Percentiles rank a stretch among this genome's conserved stretches.
These are phyloP conservation scores for Sphaerosporella brunnea DNA, from an alignment of 495 filamentous ascomycete species.

Conservation along the genomic window DNA sequence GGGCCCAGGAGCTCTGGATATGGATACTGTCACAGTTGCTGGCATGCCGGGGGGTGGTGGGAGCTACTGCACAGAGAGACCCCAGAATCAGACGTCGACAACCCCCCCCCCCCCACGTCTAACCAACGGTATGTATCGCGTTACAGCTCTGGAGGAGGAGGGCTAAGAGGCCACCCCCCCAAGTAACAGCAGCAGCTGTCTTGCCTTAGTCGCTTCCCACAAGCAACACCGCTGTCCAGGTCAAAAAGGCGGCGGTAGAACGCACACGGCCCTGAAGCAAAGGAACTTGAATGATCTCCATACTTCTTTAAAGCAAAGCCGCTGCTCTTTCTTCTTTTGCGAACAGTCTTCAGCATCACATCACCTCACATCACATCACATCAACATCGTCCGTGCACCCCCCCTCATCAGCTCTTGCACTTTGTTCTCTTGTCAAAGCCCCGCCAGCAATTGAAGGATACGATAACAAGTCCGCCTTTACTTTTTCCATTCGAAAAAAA, in stretches of 20 bases:
- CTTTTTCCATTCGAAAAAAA: conserved; percentile 12
- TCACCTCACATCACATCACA: conserved; percentile 4
- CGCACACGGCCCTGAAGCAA: too few species aligned
- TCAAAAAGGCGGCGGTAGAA: too few species aligned
- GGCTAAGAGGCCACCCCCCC: background rate
- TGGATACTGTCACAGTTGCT: too few species aligned
- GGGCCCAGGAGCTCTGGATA: too few species aligned
- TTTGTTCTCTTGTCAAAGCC: background rate
- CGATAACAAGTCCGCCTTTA: conserved; percentile 21
- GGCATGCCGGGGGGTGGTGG: too few species aligned
- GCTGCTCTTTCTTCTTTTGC: background rate
- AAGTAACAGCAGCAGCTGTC: background rate
- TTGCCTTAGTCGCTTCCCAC: background rate
- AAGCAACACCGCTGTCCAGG: too few species aligned
- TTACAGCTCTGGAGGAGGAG: background rate
- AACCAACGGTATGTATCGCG: background rate
- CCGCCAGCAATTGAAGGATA: background rate
- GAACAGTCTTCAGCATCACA: too few species aligned
- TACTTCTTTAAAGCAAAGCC: background rate
- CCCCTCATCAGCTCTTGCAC: background rate
- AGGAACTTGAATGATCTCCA: too few species aligned
- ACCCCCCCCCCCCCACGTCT: background rate
- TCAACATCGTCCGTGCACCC: background rate
- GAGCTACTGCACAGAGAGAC: too few species aligned
- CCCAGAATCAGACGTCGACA: too few species aligned